Evolutionary conservation across 1,284 basidiomycete genomes (phyloP), one percentile per base, ranked within the genome.

Genomic region (Melanopsichium pennsylvanicum): DNA sequence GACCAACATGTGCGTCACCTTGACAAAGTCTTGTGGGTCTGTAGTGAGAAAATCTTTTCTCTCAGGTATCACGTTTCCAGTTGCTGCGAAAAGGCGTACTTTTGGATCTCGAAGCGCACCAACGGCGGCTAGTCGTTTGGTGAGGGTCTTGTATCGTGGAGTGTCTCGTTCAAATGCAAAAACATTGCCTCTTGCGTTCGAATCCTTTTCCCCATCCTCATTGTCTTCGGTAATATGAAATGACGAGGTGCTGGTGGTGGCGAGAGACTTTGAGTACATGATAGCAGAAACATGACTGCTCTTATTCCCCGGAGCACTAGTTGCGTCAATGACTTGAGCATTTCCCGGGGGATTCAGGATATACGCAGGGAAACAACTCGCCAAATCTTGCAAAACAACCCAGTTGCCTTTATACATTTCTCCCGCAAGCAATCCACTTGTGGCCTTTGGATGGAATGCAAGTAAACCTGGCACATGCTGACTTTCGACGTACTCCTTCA

Each of bases 221-320:
- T 13, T 13, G 27, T 29, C 27, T 29, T 29, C 27, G 7, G 27
- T 13, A 29, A n/a, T n/a, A n/a, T n/a, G n/a, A n/a, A n/a, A n/a
- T n/a, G n/a, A n/a, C n/a, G n/a, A n/a, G n/a, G n/a, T n/a, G n/a
- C n/a, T 29, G 27, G 27, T 29, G 18, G n/a, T 4, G 2, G 27
- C n/a, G 25, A 8, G 16, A 4, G 7, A 27, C 11, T 50, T 47
- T 11, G 25, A 38, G 18, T 18, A 39, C 63, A 80, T 70, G 33
- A 97, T 83, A 10, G 93, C 91, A 61, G 90, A 90, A 12, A 98
- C 83, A 81, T 96, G 92, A 5, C 91, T 91, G 0, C 96, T 98
- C 84, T 99, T 99, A 83, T 99, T 99, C 0, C 96, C 96, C 0
- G 95, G 96, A 0, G 96, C 95, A 36, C 94, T 90, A 23, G 94